These are phyloP conservation scores for Cercospora sojina DNA, from an alignment of 2,329 filamentous ascomycete genomes.

Conservation along the genomic window DNA sequence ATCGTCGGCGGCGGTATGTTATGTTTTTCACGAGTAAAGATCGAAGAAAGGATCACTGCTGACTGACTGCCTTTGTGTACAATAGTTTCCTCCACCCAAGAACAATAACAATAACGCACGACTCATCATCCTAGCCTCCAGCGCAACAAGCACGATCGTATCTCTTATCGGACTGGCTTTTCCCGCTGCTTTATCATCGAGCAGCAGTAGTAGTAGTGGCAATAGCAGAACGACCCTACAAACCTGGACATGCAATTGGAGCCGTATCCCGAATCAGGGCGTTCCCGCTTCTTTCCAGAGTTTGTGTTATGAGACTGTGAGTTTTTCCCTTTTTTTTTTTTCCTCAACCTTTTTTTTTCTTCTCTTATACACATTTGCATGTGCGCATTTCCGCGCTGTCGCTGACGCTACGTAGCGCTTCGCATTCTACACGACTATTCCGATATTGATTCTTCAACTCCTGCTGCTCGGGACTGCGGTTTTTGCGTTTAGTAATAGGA, in stretches of 20 bases:
- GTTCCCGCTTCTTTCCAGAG: constrained; percentile 39
- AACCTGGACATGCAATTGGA: constrained; percentile 42
- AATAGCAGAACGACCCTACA: no score
- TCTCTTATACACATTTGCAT: no score
- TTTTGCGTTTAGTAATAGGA: constrained; percentile 16
- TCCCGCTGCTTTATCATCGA: constrained; percentile 33
- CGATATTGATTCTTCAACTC: constrained; percentile 43
- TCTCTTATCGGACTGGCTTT: constrained; percentile 45
- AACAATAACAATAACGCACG: no score
- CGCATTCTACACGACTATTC: constrained; percentile 46
- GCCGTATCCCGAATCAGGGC: constrained; percentile 27
- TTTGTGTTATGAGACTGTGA: constrained; percentile 45
- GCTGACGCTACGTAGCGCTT: constrained; percentile 38
- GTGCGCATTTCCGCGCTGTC: no score
- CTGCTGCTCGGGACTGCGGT: constrained; percentile 27
- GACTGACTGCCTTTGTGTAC: no score
- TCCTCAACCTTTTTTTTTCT: background rate
- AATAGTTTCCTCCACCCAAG: no score
- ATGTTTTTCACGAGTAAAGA: no score
- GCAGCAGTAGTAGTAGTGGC: no score
- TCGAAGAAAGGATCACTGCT: no score
- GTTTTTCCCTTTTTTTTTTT: constrained; percentile 17
- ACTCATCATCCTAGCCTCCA: no score
- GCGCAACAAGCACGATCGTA: no score
- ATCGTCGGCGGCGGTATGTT: no score